Conservation (phyloP, 257 asterid genomes). For the Paraleonurus japonicus region DNA sequence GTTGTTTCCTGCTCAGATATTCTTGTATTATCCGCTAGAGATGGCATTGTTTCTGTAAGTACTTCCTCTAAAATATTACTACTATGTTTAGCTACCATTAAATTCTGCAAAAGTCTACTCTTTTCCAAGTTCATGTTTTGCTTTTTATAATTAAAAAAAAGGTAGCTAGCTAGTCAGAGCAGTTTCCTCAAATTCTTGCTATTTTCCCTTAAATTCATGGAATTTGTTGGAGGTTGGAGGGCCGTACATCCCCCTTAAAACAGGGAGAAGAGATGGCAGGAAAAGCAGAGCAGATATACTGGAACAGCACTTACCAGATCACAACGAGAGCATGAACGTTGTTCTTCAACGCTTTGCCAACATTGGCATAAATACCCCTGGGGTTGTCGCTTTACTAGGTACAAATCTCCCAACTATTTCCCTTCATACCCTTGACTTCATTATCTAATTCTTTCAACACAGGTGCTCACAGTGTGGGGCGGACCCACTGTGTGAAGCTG, state of each 20-base stretch:
- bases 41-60: constrained; percentile 71
- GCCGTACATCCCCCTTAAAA: constrained; percentile 77
- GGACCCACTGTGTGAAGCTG: constrained; percentile 92
- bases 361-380: constrained; percentile 72
- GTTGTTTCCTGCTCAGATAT: constrained; percentile 94
- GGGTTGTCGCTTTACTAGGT: constrained; percentile 94
- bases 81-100: too few relatives aligned
- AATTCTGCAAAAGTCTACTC: not conserved
- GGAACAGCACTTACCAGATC: constrained; percentile 86
- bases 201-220: not conserved
- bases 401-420: not conserved
- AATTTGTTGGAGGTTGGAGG: constrained; percentile 69
- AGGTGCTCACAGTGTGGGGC: constrained; percentile 96
- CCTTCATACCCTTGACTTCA: not conserved
- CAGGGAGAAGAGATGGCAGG: constrained; percentile 94
- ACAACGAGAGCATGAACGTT: constrained; percentile 83
- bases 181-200: constrained; percentile 18
- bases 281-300: constrained; percentile 80
- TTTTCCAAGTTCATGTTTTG: too few relatives aligned
- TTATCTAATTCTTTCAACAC: not conserved
- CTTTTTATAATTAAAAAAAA: too few relatives aligned
- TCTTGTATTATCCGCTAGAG: constrained; percentile 90
- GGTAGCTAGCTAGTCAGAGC: not conserved
- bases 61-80: not conserved
- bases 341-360: constrained; percentile 77